Conservation (phyloP, 148 eudicot species). For the Nepenthes gracilis region DNA sequence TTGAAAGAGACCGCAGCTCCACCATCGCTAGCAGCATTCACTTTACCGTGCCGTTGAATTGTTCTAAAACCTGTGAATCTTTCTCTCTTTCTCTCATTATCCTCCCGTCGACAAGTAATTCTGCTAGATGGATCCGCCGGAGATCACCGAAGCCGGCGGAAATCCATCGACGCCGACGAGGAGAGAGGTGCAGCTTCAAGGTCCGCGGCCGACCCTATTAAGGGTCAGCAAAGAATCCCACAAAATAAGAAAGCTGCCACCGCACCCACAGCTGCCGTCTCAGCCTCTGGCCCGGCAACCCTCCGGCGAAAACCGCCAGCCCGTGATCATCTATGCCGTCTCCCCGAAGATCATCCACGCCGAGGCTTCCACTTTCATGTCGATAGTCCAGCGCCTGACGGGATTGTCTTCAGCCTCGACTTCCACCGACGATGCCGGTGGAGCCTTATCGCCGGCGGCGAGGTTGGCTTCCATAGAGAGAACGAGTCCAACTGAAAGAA, state of each 20-base stretch:
- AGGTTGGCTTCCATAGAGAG: conserved; percentile 53
- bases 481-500: conserved; percentile 40
- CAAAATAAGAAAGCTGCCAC: conserved; percentile 46
- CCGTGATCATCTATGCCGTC: conserved; percentile 67
- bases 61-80: not conserved
- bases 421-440: not conserved
- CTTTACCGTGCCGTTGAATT: too few relatives aligned
- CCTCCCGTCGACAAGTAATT: too few relatives aligned
- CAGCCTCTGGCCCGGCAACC: conserved; percentile 1
- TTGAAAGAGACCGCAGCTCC: too few relatives aligned
- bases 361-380: conserved; percentile 44
- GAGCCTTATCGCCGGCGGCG: conserved; percentile 55
- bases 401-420: conserved; percentile 17
- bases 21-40: too few relatives aligned
- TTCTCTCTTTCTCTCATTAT: not conserved
- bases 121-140: too few relatives aligned
- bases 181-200: conserved; percentile 38
- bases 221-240: conserved; percentile 50
- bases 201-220: conserved; percentile 63
- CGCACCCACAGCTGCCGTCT: not conserved
- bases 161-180: conserved; percentile 12
- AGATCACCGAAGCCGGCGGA: conserved; percentile 13
- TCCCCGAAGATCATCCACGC: conserved; percentile 65
- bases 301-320: conserved; percentile 19
- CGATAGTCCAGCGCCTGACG: conserved; percentile 63